phyloP scores from a whole-genome alignment of 768 basidiomycete genomes.

The Epithele typhae region DNA sequence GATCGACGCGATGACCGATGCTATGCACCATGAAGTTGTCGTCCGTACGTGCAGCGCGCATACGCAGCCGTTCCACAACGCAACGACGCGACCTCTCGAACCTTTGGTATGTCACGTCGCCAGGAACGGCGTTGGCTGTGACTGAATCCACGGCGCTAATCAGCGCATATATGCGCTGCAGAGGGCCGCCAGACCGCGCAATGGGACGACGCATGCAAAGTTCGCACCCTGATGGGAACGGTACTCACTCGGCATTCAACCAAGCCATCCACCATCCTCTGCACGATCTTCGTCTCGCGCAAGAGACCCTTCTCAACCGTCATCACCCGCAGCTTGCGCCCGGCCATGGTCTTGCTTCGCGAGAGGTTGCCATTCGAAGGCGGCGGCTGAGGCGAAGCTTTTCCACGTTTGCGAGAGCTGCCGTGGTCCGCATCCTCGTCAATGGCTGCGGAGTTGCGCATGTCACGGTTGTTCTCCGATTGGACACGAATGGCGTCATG shows the following conservation, averaged over 20 bases:
- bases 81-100: no score
- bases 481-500: constrained; percentile 94
- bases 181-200: no score
- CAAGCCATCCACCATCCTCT: constrained; percentile 83
- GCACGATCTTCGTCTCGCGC: constrained; percentile 87
- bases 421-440: constrained; percentile 45
- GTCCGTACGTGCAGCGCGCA: no score
- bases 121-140: no score
- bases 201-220: no score
- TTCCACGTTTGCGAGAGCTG: constrained; percentile 20
- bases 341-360: constrained; percentile 74
- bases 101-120: no score
- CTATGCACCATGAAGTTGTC: no score
- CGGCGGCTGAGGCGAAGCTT: constrained; percentile 21
- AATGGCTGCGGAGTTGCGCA: constrained; percentile 59
- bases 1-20: no score
- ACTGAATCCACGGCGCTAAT: no score
- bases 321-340: constrained; percentile 83
- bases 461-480: constrained; percentile 86
- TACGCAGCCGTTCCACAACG: no score
- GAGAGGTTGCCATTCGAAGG: constrained; percentile 26
- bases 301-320: constrained; percentile 95
- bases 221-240: no score
- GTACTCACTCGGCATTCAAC: constrained; percentile 80
- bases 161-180: no score